Conservation (phyloP, 179 eudicot species). For the Beta lomatogona region DNA sequence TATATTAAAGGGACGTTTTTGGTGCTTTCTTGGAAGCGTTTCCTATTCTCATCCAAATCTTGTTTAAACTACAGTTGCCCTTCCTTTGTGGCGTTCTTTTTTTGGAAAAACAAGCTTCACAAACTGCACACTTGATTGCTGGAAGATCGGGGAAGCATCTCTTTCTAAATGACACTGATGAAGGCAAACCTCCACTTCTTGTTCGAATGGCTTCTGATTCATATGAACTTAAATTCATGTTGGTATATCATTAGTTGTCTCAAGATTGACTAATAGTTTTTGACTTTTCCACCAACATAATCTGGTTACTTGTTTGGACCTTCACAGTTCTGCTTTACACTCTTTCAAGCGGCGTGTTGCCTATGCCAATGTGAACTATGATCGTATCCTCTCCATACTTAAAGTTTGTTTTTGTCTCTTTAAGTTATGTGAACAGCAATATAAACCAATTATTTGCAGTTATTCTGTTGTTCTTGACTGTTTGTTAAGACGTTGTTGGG, state of each 20-base stretch:
- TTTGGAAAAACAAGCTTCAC: conserved; percentile 73
- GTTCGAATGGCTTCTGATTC: conserved; percentile 80
- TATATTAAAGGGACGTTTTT: not conserved
- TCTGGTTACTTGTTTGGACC: conserved; percentile 18
- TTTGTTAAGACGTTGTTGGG: conserved; percentile 72
- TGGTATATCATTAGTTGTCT: conserved; percentile 34
- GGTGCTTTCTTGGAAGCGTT: not conserved
- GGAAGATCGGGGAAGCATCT: conserved; percentile 97
- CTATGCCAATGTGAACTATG: conserved; percentile 80
- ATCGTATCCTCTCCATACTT: conserved; percentile 64
- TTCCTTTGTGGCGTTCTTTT: conserved; percentile 87
- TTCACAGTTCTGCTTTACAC: conserved; percentile 78
- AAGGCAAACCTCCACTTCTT: conserved; percentile 80
- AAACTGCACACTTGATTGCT: conserved; percentile 86
- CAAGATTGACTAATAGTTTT: conserved; percentile 4
- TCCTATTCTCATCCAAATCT: conserved; percentile 10
- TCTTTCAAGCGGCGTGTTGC: conserved; percentile 85
- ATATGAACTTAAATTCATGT: conserved; percentile 79
- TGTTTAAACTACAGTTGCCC: conserved; percentile 57
- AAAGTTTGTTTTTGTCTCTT: not conserved
- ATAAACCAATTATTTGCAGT: not conserved
- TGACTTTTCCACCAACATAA: not conserved
- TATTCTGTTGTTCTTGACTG: conserved; percentile 45
- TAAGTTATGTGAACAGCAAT: conserved; percentile 1
- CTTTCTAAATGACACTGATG: conserved; percentile 74